A percentile compares a stretch with the other conserved stretches of the same genome.
phyloP scores from a whole-genome alignment of 441 rosid species.

The Melastoma candidum region DNA sequence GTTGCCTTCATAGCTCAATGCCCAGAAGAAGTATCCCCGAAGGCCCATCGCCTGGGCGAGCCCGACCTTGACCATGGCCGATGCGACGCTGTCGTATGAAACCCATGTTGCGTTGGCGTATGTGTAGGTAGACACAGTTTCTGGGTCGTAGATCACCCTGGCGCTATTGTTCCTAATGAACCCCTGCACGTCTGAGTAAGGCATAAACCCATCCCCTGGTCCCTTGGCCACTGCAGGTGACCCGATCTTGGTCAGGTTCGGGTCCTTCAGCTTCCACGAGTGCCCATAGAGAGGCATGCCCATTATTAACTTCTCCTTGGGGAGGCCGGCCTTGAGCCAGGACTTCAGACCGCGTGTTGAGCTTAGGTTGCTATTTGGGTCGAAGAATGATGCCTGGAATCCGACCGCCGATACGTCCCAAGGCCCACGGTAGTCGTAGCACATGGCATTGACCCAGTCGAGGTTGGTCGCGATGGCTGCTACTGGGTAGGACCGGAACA shows the following conservation, averaged over 20 bases:
- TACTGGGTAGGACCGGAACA: conserved; percentile 24
- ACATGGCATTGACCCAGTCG: conserved; percentile 44
- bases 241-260: conserved; percentile 25
- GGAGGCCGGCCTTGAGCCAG: conserved; percentile 35
- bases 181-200: conserved; percentile 15
- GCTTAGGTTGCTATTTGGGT: conserved; percentile 35
- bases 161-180: conserved; percentile 29
- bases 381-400: conserved; percentile 38
- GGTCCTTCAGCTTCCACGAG: conserved; percentile 47
- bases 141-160: too few species aligned
- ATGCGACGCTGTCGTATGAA: too few species aligned
- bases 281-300: conserved; percentile 44
- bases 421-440: conserved; percentile 38
- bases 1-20: conserved; percentile 22
- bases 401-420: conserved; percentile 37
- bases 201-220: conserved; percentile 25
- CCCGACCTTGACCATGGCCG: too few species aligned
- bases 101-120: too few species aligned
- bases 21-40: conserved; percentile 6
- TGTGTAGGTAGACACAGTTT: too few species aligned
- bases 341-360: conserved; percentile 43
- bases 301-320: conserved; percentile 27
- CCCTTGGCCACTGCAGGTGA: conserved; percentile 28
- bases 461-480: conserved; percentile 19
- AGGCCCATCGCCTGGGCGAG: too few species aligned